Percentiles rank a stretch among this genome's conserved stretches.
phyloP scores from a whole-genome alignment of 2,329 filamentous ascomycete genomes.

The Colletotrichum filicis region DNA sequence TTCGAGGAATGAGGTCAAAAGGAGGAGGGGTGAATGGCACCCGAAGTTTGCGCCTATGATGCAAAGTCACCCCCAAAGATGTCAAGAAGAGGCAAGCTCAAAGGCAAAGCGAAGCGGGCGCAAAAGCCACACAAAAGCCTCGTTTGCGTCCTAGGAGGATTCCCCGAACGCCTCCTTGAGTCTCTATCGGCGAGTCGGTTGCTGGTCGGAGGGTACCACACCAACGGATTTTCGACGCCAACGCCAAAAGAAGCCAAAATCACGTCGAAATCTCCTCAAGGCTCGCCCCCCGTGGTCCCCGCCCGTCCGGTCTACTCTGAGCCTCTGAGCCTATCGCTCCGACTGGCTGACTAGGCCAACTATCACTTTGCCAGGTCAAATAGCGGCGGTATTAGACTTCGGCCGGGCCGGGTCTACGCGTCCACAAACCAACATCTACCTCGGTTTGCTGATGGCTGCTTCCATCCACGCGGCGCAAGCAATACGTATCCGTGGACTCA shows the following conservation, averaged over 20 bases:
- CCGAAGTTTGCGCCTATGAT: background rate
- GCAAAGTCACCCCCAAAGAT: background rate
- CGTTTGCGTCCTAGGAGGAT: background rate
- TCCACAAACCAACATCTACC: background rate
- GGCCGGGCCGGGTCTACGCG: slow-evolving; percentile 28
- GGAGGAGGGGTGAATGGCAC: background rate
- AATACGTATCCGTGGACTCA: background rate
- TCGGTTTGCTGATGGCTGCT: background rate
- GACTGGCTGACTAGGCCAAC: background rate
- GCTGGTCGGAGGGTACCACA: background rate
- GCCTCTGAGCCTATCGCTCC: background rate
- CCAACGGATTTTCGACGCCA: slow-evolving; percentile 5
- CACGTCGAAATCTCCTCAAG: background rate
- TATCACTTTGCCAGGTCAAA: slow-evolving; percentile 2
- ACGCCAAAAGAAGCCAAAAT: background rate
- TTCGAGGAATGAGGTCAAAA: background rate
- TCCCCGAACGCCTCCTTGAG: background rate
- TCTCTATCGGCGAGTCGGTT: background rate
- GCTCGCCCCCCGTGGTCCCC: background rate
- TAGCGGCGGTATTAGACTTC: slow-evolving; percentile 16
- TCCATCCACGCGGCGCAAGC: background rate
- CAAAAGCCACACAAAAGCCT: background rate
- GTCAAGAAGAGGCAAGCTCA: background rate
- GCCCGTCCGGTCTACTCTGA: background rate
- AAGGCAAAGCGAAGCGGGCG: background rate